Evolutionary conservation across 345 rosid genomes (phyloP).

Genomic region (Brassica cretica): DNA sequence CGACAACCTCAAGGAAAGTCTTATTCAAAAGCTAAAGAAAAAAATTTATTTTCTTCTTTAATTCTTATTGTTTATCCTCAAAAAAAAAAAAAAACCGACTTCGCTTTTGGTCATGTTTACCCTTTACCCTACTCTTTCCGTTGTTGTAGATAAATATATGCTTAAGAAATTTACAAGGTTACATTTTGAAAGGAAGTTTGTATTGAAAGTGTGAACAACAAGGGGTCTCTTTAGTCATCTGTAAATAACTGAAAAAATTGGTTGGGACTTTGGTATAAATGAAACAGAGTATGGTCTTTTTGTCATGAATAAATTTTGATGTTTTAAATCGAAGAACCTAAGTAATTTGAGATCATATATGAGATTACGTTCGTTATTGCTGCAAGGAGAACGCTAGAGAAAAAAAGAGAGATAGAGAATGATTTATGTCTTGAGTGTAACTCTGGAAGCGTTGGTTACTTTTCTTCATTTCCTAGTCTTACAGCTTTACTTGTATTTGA

Average conservation of each 20-base stretch:
- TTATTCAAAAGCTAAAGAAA: conserved; percentile 20
- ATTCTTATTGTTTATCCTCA: background rate
- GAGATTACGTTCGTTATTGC: background rate
- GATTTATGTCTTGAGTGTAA: background rate
- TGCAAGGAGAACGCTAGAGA: background rate
- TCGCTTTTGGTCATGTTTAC: conserved; percentile 14
- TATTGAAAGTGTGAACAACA: conserved; percentile 1
- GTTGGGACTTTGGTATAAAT: background rate
- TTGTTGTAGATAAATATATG: conserved; percentile 20
- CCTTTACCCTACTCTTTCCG: background rate
- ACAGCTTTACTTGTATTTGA: background rate
- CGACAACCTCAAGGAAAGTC: conserved; percentile 5
- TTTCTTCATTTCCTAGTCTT: background rate
- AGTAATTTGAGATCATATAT: background rate
- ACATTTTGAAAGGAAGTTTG: conserved; percentile 2
- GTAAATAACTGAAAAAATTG: conserved; percentile 2
- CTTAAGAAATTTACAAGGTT: background rate
- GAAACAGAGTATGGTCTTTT: background rate
- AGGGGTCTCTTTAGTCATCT: background rate
- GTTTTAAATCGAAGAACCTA: background rate
- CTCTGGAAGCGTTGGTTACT: background rate
- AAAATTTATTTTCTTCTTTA: background rate
- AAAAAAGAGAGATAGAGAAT: background rate
- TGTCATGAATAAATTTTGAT: background rate
- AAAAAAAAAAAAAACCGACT: background rate